A percentile compares a stretch with the other conserved stretches of the same genome.
phyloP scores from a whole-genome alignment of 768 basidiomycete genomes.

The Piloderma croceum region DNA sequence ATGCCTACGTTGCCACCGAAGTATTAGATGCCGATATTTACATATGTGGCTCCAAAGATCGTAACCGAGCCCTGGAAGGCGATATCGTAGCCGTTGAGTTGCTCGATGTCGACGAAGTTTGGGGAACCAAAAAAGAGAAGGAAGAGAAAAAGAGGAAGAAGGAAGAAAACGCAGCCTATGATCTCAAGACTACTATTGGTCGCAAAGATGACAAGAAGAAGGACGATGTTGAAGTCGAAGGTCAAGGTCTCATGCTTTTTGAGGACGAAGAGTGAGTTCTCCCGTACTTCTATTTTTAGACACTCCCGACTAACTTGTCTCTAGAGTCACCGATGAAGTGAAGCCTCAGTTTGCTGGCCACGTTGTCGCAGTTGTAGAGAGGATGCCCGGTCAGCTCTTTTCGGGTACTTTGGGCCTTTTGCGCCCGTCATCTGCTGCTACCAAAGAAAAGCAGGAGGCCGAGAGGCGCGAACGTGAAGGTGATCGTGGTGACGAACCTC shows the following conservation, averaged over 20 bases:
- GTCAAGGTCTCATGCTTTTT: conserved; percentile 92
- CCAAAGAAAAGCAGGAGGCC: conserved; percentile 98
- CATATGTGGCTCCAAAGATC: conserved; percentile 97
- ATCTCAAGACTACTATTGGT: conserved; percentile 64
- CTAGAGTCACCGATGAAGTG: conserved; percentile 91
- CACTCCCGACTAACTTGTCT: conserved; percentile 6
- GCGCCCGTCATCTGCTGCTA: conserved; percentile 93
- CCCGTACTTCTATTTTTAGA: conserved; percentile 5
- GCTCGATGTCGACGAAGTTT: conserved; percentile 95
- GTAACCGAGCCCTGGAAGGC: conserved; percentile 95
- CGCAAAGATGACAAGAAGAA: conserved; percentile 99
- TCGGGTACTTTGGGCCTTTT: conserved; percentile 94
- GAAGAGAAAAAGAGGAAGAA: conserved; percentile 99
- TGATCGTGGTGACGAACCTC: conserved; percentile 79
- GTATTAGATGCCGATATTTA: conserved; percentile 98
- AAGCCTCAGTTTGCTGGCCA: conserved; percentile 99
- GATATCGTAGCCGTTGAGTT: conserved; percentile 98
- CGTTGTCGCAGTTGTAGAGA: conserved; percentile 98
- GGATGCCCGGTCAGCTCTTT: conserved; percentile 98
- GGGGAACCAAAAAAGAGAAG: conserved; percentile 99
- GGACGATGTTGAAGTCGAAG: conserved; percentile 99
- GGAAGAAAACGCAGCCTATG: conserved; percentile 97
- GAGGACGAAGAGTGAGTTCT: conserved; percentile 87
- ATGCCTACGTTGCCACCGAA: conserved; percentile 97
- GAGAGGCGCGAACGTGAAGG: conserved; percentile 97